Percentiles rank a stretch among this genome's conserved stretches.
Conservation (phyloP, 2,329 filamentous ascomycete genomes). For the Fusarium coffeatum region DNA sequence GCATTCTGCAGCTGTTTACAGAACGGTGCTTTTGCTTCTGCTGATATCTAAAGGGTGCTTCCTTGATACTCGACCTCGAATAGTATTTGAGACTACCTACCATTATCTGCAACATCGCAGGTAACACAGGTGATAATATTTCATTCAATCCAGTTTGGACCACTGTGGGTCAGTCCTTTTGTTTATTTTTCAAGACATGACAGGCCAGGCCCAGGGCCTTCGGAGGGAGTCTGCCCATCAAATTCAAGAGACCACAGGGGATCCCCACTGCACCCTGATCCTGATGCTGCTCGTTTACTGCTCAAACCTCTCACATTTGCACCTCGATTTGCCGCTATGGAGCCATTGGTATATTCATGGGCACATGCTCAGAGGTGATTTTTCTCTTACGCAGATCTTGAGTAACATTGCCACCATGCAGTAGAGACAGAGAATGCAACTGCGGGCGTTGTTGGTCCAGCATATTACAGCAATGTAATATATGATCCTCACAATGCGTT, state of each 20-base stretch:
- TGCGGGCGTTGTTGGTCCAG: slow-evolving; percentile 15
- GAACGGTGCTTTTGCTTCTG: slow-evolving; percentile 13
- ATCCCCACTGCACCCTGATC: slow-evolving; percentile 42
- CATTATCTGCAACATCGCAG: slow-evolving; percentile 15
- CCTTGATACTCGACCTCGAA: slow-evolving; percentile 16
- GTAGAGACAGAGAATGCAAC: slow-evolving; percentile 1
- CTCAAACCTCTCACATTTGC: slow-evolving; percentile 35
- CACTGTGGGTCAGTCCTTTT: slow-evolving; percentile 40
- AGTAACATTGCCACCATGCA: slow-evolving; percentile 32
- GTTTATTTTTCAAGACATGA: slow-evolving; percentile 38
- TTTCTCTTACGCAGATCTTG: slow-evolving; percentile 30
- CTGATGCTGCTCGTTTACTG: slow-evolving; percentile 35
- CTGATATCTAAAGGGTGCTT: slow-evolving; percentile 12
- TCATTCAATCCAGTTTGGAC: slow-evolving; percentile 30
- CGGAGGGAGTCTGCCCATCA: slow-evolving; percentile 39
- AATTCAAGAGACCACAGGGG: slow-evolving; percentile 15
- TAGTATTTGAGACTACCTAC: slow-evolving; percentile 14
- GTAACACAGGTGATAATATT: slow-evolving; percentile 17
- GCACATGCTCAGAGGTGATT: slow-evolving; percentile 37
- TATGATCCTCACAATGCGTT: slow-evolving; percentile 23
- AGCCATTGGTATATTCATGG: slow-evolving; percentile 36
- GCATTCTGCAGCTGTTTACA: slow-evolving; percentile 24
- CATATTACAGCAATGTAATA: slow-evolving; percentile 7
- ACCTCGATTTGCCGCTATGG: slow-evolving; percentile 42
- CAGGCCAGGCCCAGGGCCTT: slow-evolving; percentile 11